Base-by-base conservation (phyloP, 2,329 filamentous ascomycete genomes). In the Paracamarosporium sp. region DNA sequence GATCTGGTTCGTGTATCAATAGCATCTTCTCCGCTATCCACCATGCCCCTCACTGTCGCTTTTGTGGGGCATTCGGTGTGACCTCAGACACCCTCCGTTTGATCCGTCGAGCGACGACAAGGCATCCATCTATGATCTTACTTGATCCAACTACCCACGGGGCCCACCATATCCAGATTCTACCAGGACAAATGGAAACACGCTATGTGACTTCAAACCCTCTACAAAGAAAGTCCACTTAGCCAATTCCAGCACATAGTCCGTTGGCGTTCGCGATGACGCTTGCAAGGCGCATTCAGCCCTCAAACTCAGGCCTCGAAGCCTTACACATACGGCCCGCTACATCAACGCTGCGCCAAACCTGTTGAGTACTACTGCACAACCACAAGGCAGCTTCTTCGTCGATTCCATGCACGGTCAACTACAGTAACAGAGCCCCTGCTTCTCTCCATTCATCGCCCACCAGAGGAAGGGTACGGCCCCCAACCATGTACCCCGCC, bases 31-130 rank as follows among this genome's bases (percentile, higher is more conserved):
- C 45, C 15, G 36, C 27, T 61, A 56, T 53, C 40, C 24, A 20
- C 40, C 24, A 20, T 35, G 40, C 25, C 45, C 43, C 52, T 48
- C 52, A 27, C 41, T 36, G 30, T 41, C 50, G 40, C 56, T 56
- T 55, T 56, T 6, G 25, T 27, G 51, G 50, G 36, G 52, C 53
- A 36, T 48, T 51, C 22, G 22, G 31, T 50, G 33, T 24, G 12
- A 50, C 52, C 27, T 48, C 60, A 57, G 51, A 62, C 60, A 28
- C 45, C 41, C 15, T 48, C 17, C n/a, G 60, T 62, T 60, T 62
- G 60, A 60, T 53, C 40, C 47, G 55, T 41, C 45, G 55, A 27
- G 20, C 50, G 28, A 38, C 40, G 5, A 20, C 48, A n/a, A 56
- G 38, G 30, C 38, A 2, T 52, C 28, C 31, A 13, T 38, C 28